Evolutionary conservation across 2,329 filamentous ascomycete species (phyloP), one percentile per base, ranked within the genome.

Genomic region (Colletotrichum musicola): DNA sequence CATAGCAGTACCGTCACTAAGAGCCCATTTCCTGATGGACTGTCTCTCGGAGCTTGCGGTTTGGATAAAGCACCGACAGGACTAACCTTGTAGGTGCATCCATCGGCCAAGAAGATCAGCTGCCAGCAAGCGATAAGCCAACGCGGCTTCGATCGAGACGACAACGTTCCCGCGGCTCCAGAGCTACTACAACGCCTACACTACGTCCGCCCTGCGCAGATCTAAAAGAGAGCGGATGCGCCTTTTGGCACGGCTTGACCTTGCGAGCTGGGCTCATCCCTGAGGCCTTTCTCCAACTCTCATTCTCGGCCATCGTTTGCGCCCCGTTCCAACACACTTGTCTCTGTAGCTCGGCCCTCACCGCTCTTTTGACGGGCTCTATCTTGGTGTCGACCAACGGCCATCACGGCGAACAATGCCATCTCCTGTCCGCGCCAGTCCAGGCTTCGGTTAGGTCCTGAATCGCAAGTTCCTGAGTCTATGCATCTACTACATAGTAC

Each of bases 331-430:
- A 40, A 38, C 46, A 25, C 38, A 18, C 40, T 25, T 64, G 60
- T 64, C 25, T 64, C 46, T 55, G 54, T 50, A 51, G 54, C 47
- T 55, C 35, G 20, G 3, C 22, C 22, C 38, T 68, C 65, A 68
- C 65, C 65, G 65, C 65, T 68, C 62, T 68, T 68, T 65, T 27
- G 25, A 22, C 22, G 16, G 50, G 42, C 49, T 55, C 22, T 49
- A 55, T 38, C 49, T 68, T 42, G 62, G 62, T 60, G 54, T 49
- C 62, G 12, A 50, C 30, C 55, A 55, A 55, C 54, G 50, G 40
- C 30, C 44, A 38, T 49, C 13, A 14, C 46, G 38, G 27, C 22
- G 46, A 38, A 53, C 27, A 30, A 58, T 54, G 42, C 12, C 30
- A 35, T 35, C 50, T 35, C 18, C 6, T 16, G 42, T 30, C 13